Base-by-base conservation (phyloP, 2,329 filamentous ascomycete genomes). In the Neocatenulostroma microsporum region DNA sequence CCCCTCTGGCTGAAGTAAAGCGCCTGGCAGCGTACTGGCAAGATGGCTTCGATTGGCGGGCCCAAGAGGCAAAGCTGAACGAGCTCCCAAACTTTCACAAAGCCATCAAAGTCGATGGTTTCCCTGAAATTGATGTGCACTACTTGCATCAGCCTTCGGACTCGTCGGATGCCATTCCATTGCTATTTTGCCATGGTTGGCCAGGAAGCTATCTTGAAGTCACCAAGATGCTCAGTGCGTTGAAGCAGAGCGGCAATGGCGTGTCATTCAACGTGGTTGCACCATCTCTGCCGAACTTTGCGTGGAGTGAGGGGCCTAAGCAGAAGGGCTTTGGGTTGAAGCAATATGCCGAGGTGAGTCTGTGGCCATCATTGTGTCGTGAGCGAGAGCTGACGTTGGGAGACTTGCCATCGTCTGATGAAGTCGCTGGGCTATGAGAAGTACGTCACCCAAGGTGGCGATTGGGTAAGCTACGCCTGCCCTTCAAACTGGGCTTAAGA, bases 191-290 rank as follows among this genome's bases (percentile, higher is more conserved):
- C n/a, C 80, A 84, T 52, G 78, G 79, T 11, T 83, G 69, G 54
- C 82, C 82, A 0, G 81, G 82, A 1, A 79, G 73, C 45, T 84
- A 82, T 52, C 54, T 81, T 30, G 80, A 85, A 58, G 77, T 76
- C 2, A 59, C 63, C 14, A 83, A 81, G 50, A 61, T 84, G 30
- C 62, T 86, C 1, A 56, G 61, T 2, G 46, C 68, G 2, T 56
- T 76, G 8, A 57, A 60, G 5, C 44, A 53, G 11, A 52, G 51
- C 11, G 48, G 54, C 4, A 58, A 60, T 7, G 51, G 56, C 4
- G 69, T 72, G 0, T 61, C 65, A 2, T 76, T 76, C 49, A 60
- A 74, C 45, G 55, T 76, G 21, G 63, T 76, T 0, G 73, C 65
- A 0, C 70, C 69, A 1, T 72, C 68, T 1, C 52, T 76, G n/a